These are phyloP conservation scores for Funneliformis geosporum DNA, from an alignment of 192 early-diverging fungal genomes.

Conservation along the genomic window DNA sequence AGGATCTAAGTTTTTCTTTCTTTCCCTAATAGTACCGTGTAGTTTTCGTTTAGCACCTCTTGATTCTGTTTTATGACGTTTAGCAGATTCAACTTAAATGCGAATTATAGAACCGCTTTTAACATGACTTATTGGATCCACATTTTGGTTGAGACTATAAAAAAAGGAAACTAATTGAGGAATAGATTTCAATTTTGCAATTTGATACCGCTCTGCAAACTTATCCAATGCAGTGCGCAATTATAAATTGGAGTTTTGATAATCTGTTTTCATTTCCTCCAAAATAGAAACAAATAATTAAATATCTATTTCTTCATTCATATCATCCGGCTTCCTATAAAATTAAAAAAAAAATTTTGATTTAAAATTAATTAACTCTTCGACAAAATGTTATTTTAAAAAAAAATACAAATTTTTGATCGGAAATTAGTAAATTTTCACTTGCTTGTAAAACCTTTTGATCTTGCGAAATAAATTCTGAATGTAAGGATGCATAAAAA, in stretches of 20 bases:
- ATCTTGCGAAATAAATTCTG: too few relatives aligned
- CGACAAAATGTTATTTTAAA: too few relatives aligned
- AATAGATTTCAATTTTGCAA: conserved; percentile 19
- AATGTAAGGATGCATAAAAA: too few relatives aligned
- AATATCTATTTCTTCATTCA: too few relatives aligned
- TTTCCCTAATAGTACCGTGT: background rate
- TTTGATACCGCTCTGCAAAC: background rate
- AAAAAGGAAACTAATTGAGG: background rate
- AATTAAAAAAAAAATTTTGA: too few relatives aligned
- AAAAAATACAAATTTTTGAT: too few relatives aligned
- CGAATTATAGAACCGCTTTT: background rate
- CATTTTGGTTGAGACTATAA: background rate
- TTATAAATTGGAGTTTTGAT: background rate
- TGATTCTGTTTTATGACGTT: background rate
- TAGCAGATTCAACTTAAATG: conserved; percentile 1
- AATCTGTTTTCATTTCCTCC: background rate
- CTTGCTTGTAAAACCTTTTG: too few relatives aligned
- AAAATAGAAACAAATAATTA: too few relatives aligned
- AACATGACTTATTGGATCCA: background rate
- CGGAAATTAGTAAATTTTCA: too few relatives aligned
- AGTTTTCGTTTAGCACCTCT: background rate
- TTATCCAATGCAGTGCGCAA: background rate
- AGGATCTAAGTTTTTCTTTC: background rate
- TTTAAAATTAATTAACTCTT: too few relatives aligned
- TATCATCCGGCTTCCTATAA: too few relatives aligned